Conservation (phyloP, 2,329 filamentous ascomycete species). For the Graphilbum ipis-grandicollis region DNA sequence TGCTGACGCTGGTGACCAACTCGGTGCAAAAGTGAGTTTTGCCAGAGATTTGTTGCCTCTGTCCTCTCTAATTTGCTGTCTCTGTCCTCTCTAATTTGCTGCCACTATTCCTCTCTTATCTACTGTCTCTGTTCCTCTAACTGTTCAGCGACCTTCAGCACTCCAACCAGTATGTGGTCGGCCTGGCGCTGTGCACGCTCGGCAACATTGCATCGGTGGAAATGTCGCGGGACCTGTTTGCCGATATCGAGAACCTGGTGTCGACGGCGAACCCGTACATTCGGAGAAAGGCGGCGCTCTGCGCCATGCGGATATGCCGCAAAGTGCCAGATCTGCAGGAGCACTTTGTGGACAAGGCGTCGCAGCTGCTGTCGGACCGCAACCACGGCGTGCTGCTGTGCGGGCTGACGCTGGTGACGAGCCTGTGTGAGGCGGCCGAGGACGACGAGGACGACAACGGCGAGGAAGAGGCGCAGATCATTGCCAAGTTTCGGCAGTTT, state of each 20-base stretch:
- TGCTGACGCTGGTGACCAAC: constrained; percentile 91
- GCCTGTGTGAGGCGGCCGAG: constrained; percentile 88
- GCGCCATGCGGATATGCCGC: constrained; percentile 95
- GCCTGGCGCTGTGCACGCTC: constrained; percentile 85
- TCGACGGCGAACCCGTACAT: constrained; percentile 97
- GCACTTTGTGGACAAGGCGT: constrained; percentile 90
- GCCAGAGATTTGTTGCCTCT: not conserved
- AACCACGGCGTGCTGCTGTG: constrained; percentile 94
- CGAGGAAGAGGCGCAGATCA: constrained; percentile 74
- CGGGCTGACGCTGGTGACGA: constrained; percentile 77
- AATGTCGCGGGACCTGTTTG: constrained; percentile 94
- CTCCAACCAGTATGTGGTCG: constrained; percentile 96
- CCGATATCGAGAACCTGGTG: constrained; percentile 83
- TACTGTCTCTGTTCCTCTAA: too few relatives aligned
- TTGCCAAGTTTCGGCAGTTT: constrained; percentile 79
- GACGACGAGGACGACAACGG: constrained; percentile 87
- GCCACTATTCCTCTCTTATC: constrained; percentile 16
- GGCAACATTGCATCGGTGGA: constrained; percentile 96
- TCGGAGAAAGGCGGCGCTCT: constrained; percentile 89
- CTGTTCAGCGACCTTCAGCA: constrained; percentile 70
- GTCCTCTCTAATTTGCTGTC: not conserved
- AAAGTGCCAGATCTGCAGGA: constrained; percentile 96
- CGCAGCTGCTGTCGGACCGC: constrained; percentile 71
- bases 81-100: not conserved
- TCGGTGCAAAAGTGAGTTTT: constrained; percentile 71